Base-by-base conservation (phyloP, 2,329 filamentous ascomycete genomes). In the Paecilomyces fulvus region DNA sequence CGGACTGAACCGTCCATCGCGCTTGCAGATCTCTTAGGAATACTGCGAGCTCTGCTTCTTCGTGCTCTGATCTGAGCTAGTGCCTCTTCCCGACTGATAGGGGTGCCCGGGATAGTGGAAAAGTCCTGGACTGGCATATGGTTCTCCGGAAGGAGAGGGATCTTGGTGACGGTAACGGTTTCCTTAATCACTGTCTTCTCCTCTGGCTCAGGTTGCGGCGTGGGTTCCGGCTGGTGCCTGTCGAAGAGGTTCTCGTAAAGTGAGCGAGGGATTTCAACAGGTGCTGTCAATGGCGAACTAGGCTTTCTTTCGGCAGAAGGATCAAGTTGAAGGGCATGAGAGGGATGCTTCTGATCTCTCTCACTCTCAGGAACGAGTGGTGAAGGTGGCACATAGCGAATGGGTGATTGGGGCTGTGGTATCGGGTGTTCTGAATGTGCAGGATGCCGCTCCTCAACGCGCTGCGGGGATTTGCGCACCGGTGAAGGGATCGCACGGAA, bases 61-160 rank as follows among this genome's bases (percentile, higher is more conserved):
- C 77, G 67, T n/a, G 76, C 76, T 56, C 75, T 66, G 48, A 79
- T 79, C 59, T 78, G 76, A 7, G 77, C 77, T 1, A 79, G 67
- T 1, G 77, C 77, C 58, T 76, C 72, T 65, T 79, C 77, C 20
- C 77, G 73, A 52, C 69, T 74, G 54, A 78, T 71, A 3, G 76
- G 75, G 0, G 73, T 75, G n/a, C 73, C 71, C 1, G 72, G 69
- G 14, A 76, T 59, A 25, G 65, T 63, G 28, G 62, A 62, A 52
- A 67, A 59, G 51, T 63, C 53, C 54, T 66, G 64, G 2, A 61
- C 58, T 2, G 58, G 48, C 14, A 57, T 51, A 46, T 55, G 51
- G 11, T 64, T 66, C 50, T 71, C 71, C 17, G 59, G 53, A 28
- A 65, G 68, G 20, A 72, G 61, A 11, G 70, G 73, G 25, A 70